A percentile compares a stretch with the other conserved stretches of the same genome.
These are phyloP conservation scores for Pseudogymnoascus pannorum DNA, from an alignment of 2,329 filamentous ascomycete species.

Conservation along the genomic window DNA sequence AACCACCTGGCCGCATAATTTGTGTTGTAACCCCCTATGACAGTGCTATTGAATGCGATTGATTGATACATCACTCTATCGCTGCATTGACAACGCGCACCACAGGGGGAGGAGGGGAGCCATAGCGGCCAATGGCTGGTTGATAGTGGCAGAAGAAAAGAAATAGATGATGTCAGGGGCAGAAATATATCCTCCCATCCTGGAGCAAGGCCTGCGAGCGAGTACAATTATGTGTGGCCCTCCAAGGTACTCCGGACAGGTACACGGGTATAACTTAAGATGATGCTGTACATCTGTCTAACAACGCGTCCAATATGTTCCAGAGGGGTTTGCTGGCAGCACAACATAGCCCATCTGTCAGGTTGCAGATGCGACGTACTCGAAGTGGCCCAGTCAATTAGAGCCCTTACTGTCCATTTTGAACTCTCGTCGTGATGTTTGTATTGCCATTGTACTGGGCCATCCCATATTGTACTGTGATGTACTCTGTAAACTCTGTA, in stretches of 20 bases:
- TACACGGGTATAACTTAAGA: too few species aligned
- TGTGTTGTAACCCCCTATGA: not conserved
- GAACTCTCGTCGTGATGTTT: not conserved
- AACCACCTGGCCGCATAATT: not conserved
- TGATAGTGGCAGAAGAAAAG: not conserved
- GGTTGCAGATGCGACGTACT: not conserved
- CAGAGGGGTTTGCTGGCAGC: not conserved
- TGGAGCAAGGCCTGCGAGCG: too few species aligned
- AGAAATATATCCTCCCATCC: not conserved
- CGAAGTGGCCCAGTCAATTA: not conserved
- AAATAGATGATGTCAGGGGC: not conserved
- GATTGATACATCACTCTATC: not conserved
- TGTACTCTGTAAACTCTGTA: not conserved
- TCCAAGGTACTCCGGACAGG: too few species aligned
- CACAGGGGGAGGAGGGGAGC: not conserved
- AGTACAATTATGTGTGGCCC: too few species aligned
- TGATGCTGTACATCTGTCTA: not conserved
- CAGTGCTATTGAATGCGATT: not conserved
- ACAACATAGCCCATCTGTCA: not conserved
- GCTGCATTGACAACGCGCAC: not conserved
- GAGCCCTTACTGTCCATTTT: not conserved
- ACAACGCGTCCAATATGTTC: too few species aligned
- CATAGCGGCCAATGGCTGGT: not conserved
- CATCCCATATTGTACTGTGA: not conserved
- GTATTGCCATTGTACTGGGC: not conserved